Evolutionary conservation across 164 flowering plant species (phyloP).

Genomic region (Stephania cephalantha): DNA sequence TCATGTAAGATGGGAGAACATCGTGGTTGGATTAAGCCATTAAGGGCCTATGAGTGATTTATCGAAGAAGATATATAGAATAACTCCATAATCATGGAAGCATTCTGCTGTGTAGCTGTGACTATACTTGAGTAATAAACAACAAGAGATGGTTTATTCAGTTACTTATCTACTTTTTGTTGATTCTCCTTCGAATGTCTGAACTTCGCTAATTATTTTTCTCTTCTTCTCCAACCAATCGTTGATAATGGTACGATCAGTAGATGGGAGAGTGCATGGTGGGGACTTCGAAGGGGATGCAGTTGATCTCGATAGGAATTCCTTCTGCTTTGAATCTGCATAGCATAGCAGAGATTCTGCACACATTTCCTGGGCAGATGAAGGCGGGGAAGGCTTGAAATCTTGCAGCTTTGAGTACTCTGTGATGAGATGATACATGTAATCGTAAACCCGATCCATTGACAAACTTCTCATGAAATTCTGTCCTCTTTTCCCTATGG

Average conservation of each 20-base stretch:
- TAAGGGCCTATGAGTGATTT: too few species aligned
- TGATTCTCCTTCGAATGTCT: constrained; percentile 15
- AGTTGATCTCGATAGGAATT: constrained; percentile 40
- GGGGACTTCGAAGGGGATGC: constrained; percentile 30
- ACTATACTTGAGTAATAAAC: too few species aligned
- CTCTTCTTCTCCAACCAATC: constrained; percentile 26
- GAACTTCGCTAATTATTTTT: constrained; percentile 24
- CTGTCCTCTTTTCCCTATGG: constrained; percentile 66
- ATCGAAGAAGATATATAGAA: too few species aligned
- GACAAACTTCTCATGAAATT: constrained; percentile 49
- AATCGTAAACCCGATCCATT: constrained; percentile 69
- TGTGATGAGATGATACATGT: constrained; percentile 70
- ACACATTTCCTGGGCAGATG: constrained; percentile 56
- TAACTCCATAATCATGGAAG: too few species aligned
- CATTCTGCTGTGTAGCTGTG: too few species aligned
- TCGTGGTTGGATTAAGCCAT: too few species aligned
- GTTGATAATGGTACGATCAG: constrained; percentile 19
- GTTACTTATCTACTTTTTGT: too few species aligned
- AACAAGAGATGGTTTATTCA: too few species aligned
- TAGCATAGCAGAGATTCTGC: constrained; percentile 58
- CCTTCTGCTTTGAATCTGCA: constrained; percentile 49
- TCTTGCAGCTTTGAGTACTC: constrained; percentile 70
- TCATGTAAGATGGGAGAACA: too few species aligned
- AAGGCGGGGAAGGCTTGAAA: constrained; percentile 58
- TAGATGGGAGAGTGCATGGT: constrained; percentile 51